These are phyloP conservation scores for Niveomyces coronatus DNA, from an alignment of 2,329 filamentous ascomycete species.

Conservation along the genomic window DNA sequence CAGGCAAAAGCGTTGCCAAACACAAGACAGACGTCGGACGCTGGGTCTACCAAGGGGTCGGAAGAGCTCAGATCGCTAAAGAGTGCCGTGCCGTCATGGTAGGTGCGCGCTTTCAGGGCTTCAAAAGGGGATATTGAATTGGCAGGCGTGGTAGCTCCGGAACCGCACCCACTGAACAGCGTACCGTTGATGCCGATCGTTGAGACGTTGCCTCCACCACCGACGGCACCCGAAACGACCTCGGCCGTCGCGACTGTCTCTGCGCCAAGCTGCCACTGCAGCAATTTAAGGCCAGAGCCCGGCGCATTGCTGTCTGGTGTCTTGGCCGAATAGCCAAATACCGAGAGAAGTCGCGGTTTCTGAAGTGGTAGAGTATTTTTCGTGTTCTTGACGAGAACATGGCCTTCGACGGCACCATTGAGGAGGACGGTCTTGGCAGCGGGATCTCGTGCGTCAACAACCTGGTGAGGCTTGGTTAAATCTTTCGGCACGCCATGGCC, in stretches of 20 bases:
- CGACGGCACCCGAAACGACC: slow-evolving; percentile 19
- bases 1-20: slow-evolving; percentile 60
- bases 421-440: slow-evolving; percentile 30
- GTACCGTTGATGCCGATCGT: slow-evolving; percentile 35
- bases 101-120: slow-evolving; percentile 40
- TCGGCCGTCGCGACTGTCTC: slow-evolving; percentile 26
- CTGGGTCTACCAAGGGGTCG: slow-evolving; percentile 37
- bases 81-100: slow-evolving; percentile 44
- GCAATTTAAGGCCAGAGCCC: slow-evolving; percentile 23
- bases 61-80: slow-evolving; percentile 47
- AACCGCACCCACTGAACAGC: slow-evolving; percentile 34
- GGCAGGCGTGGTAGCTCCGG: slow-evolving; percentile 36
- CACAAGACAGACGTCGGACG: slow-evolving; percentile 55
- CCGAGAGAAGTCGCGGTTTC: slow-evolving; percentile 38
- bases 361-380: slow-evolving; percentile 44
- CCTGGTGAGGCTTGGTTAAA: slow-evolving; percentile 37
- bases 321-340: slow-evolving; percentile 52
- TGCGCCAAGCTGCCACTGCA: slow-evolving; percentile 26
- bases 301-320: slow-evolving; percentile 34
- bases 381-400: slow-evolving; percentile 54
- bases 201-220: slow-evolving; percentile 14
- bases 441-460: slow-evolving; percentile 44
- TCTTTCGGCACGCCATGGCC: slow-evolving; percentile 42
- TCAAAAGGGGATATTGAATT: slow-evolving; percentile 44
- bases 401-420: slow-evolving; percentile 50